phyloP scores from a whole-genome alignment of 164 flowering plant genomes.

The Annona squamosa region DNA sequence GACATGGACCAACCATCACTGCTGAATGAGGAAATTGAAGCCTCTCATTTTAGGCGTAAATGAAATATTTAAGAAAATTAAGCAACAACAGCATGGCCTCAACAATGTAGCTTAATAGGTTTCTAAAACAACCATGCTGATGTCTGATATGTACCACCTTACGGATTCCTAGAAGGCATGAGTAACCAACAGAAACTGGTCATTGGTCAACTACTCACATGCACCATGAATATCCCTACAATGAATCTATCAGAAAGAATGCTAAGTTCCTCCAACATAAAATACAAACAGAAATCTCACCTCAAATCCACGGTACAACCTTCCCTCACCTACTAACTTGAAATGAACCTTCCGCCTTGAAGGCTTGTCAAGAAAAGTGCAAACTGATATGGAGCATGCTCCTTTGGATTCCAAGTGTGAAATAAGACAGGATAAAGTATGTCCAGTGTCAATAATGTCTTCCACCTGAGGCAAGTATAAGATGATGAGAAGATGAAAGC shows the following conservation, averaged over 20 bases:
- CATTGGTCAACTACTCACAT: not conserved
- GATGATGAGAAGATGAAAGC: not conserved
- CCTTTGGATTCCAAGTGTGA: slow-evolving; percentile 60
- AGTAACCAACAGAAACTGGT: not conserved
- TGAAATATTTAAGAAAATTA: not conserved
- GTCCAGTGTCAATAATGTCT: slow-evolving; percentile 93
- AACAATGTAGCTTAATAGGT: no score
- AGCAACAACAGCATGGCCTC: not conserved
- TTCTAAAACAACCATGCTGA: not conserved
- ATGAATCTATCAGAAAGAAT: not conserved
- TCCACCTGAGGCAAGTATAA: slow-evolving; percentile 49
- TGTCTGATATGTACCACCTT: not conserved
- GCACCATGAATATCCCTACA: not conserved
- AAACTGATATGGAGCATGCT: slow-evolving; percentile 82
- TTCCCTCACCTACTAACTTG: slow-evolving; percentile 70
- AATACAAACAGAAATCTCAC: slow-evolving; percentile 22
- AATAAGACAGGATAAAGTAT: slow-evolving; percentile 58
- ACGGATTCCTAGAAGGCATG: not conserved
- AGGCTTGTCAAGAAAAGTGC: slow-evolving; percentile 83
- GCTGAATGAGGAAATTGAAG: not conserved
- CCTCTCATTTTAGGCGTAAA: not conserved
- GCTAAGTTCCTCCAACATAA: not conserved
- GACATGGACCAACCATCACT: not conserved
- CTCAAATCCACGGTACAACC: slow-evolving; percentile 76
- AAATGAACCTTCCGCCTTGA: slow-evolving; percentile 56